Conservation (phyloP, 2,329 filamentous ascomycete genomes). For the Penicillium occitanis region DNA sequence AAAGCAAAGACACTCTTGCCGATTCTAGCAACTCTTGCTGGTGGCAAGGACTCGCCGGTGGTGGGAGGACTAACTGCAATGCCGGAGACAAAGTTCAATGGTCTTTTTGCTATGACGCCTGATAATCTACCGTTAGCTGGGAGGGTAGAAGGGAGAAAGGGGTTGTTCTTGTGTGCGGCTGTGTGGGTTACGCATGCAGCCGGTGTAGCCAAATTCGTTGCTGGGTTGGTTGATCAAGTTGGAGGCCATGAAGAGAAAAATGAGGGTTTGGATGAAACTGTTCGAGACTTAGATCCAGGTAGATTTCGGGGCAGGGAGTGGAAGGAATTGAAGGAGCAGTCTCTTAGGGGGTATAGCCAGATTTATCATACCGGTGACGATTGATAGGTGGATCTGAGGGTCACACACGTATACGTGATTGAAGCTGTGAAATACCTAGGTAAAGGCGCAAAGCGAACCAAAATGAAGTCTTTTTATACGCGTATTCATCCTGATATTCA, state of each 20-base stretch:
- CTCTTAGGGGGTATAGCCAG: slow-evolving; percentile 1
- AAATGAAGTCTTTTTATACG: no score
- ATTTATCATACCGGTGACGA: background rate
- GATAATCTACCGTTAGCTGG: slow-evolving; percentile 38
- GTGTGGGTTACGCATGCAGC: slow-evolving; percentile 41
- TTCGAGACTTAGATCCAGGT: background rate
- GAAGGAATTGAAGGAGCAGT: background rate
- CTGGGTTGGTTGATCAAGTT: background rate
- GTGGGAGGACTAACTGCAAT: slow-evolving; percentile 12
- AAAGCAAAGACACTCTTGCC: slow-evolving; percentile 26
- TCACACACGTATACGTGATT: no score
- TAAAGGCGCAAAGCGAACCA: no score
- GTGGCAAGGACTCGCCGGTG: background rate
- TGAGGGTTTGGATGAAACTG: background rate
- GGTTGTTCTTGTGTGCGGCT: slow-evolving; percentile 35
- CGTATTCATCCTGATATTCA: no score
- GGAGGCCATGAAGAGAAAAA: background rate
- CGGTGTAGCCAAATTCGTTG: slow-evolving; percentile 31
- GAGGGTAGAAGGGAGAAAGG: slow-evolving; percentile 25
- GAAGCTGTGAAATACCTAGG: no score
- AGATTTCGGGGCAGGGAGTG: background rate
- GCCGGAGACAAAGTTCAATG: slow-evolving; percentile 20
- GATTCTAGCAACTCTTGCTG: background rate
- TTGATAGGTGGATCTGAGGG: background rate
- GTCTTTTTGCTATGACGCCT: slow-evolving; percentile 11